Evolutionary conservation across 2,329 filamentous ascomycete species (phyloP), one percentile per base, ranked within the genome.

Genomic region (Fusarium acutatum): DNA sequence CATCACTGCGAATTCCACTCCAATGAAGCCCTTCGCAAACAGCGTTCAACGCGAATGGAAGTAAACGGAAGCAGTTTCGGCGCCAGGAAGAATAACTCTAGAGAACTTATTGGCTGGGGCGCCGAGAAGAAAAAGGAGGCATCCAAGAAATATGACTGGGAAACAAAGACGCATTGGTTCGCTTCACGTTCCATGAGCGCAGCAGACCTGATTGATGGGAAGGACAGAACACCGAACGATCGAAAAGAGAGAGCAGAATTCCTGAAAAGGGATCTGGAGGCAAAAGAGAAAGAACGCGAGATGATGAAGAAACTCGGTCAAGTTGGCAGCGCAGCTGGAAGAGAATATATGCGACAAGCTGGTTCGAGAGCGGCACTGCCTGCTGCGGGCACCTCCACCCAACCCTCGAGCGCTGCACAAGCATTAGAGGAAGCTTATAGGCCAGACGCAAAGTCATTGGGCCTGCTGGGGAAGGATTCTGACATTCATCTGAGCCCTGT

Each of bases 1-100:
- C 92, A 97, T 76, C 94, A 93, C 80, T 99, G 96, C 83, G 95
- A 97, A 73, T 99, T 93, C 76, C 96, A 99, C 82, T 90, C 97
- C 74, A 95, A 97, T 76, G 86, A 94, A 32, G 92, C 94, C 32
- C 84, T 98, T 7, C 89, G 91, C 61, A 95, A 94, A 79, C 90
- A 79, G 60, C 85, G 86, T 35, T 86, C 89, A 17, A 86, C 87
- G 2, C 88, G 95, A 40, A 91, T 95, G 85, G 95, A 97, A 78
- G 88, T 98, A 69, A 97, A 95, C 79, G 89, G 87, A 18, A 92
- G 91, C 81, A 88, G 88, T 26, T 88, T 84, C 50, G 83, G 83
- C 9, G 75, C 53, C 66, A 77, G 74, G 63, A 80, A 64, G 64
- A 72, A 81, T 56, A 81, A 80, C 59, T 74, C 63, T 79, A 82